phyloP scores from a whole-genome alignment of 108 stramenopile species.

The Discostella stelligeroides region DNA sequence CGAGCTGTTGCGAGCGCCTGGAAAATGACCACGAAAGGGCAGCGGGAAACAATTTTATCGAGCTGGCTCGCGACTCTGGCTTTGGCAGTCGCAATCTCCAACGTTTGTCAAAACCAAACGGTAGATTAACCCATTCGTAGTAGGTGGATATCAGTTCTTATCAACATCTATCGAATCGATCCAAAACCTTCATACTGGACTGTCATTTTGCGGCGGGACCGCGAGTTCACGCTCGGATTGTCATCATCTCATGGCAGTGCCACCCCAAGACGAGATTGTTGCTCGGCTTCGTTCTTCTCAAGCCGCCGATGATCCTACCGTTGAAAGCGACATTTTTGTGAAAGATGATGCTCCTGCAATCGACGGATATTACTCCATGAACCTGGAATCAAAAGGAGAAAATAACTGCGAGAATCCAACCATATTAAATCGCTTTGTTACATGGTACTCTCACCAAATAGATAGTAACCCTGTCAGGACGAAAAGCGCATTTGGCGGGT shows the following conservation, averaged over 20 bases:
- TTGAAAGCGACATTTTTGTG: not conserved
- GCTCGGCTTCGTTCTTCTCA: not conserved
- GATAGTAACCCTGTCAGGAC: not conserved
- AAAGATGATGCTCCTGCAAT: not conserved
- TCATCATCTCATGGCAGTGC: not conserved
- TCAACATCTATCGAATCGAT: no score
- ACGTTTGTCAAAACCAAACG: no score
- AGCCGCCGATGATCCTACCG: not conserved
- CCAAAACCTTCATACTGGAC: no score
- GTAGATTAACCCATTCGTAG: no score
- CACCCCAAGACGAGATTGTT: not conserved
- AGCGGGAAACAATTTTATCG: no score
- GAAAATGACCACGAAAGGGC: no score
- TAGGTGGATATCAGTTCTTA: no score
- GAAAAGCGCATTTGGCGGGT: slow-evolving; percentile 1
- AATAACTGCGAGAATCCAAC: not conserved
- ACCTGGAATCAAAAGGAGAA: not conserved
- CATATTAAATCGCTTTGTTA: not conserved
- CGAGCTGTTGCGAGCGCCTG: no score
- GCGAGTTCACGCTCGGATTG: no score
- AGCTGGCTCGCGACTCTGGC: no score
- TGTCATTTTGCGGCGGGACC: no score
- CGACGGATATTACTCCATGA: not conserved
- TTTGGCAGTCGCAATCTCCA: no score
- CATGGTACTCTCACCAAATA: slow-evolving; percentile 2